Conservation (phyloP, 2,329 filamentous ascomycete species). For the Xylaria sp. region DNA sequence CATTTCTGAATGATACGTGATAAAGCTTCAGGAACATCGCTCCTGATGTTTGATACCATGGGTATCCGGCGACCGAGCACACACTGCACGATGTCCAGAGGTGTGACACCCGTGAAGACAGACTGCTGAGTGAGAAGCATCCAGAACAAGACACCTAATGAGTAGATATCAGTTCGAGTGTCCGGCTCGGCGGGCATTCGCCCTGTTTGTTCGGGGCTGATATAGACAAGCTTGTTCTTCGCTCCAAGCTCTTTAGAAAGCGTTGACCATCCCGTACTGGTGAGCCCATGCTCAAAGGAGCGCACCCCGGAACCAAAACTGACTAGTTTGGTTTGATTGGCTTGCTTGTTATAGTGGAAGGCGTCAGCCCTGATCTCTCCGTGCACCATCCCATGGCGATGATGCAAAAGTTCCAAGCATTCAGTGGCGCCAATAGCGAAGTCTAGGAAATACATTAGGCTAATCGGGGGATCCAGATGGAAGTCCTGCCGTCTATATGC, state of each 20-base stretch:
- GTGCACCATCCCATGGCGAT: slow-evolving; percentile 85
- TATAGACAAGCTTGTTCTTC: slow-evolving; percentile 89
- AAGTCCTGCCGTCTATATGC: slow-evolving; percentile 58
- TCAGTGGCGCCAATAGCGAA: slow-evolving; percentile 91
- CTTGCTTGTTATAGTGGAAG: slow-evolving; percentile 83
- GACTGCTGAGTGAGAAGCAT: slow-evolving; percentile 81
- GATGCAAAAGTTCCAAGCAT: slow-evolving; percentile 90
- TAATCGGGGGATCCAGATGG: slow-evolving; percentile 68
- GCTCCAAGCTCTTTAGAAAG: slow-evolving; percentile 86
- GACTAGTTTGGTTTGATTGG: slow-evolving; percentile 78
- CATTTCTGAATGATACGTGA: slow-evolving; percentile 89
- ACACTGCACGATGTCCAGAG: slow-evolving; percentile 91
- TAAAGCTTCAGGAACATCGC: slow-evolving; percentile 86
- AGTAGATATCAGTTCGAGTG: slow-evolving; percentile 92
- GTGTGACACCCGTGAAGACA: slow-evolving; percentile 81
- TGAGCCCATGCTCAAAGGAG: slow-evolving; percentile 90
- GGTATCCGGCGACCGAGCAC: slow-evolving; percentile 84
- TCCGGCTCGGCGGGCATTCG: slow-evolving; percentile 93
- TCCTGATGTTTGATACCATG: slow-evolving; percentile 77
- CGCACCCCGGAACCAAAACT: slow-evolving; percentile 88
- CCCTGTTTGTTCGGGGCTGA: slow-evolving; percentile 94
- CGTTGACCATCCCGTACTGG: slow-evolving; percentile 85
- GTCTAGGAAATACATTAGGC: slow-evolving; percentile 82
- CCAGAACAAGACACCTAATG: slow-evolving; percentile 89
- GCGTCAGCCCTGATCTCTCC: slow-evolving; percentile 91